Evolutionary conservation across 2,329 filamentous ascomycete species (phyloP).

Genomic region (Lojkania enalia): DNA sequence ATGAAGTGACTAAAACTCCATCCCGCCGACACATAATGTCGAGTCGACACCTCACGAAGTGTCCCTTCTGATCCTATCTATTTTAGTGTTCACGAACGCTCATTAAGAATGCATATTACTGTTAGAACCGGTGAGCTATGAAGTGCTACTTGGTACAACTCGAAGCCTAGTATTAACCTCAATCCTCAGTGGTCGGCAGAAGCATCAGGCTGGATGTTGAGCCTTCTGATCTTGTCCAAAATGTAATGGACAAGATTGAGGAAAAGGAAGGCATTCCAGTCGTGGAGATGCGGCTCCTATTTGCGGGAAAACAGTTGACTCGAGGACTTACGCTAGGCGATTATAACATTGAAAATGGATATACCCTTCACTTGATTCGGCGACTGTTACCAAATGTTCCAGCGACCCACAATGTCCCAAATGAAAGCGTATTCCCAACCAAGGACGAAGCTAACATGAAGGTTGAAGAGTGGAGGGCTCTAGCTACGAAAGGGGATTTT

Average conservation of each 20-base stretch:
- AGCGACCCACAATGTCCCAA: neutral
- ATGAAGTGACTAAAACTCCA: too few species aligned
- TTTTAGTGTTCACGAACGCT: too few species aligned
- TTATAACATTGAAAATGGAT: neutral
- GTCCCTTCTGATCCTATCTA: too few species aligned
- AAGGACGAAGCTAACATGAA: neutral
- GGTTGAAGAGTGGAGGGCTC: neutral
- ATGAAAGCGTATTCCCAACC: neutral
- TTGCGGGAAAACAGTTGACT: neutral
- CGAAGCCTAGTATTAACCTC: too few species aligned
- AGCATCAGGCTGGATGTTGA: too few species aligned
- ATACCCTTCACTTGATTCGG: neutral
- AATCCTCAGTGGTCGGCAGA: too few species aligned
- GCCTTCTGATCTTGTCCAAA: neutral
- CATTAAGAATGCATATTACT: constrained; percentile 1
- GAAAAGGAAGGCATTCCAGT: neutral
- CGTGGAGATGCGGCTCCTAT: neutral
- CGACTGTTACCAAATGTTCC: neutral
- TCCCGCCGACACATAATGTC: too few species aligned
- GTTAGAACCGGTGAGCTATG: too few species aligned
- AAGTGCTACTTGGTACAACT: too few species aligned
- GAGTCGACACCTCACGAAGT: too few species aligned
- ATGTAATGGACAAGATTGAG: neutral
- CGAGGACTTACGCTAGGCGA: neutral
- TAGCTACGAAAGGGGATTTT: neutral